Evolutionary conservation across 2,329 filamentous ascomycete genomes (phyloP).

Genomic region (Paradendryphiella salina): DNA sequence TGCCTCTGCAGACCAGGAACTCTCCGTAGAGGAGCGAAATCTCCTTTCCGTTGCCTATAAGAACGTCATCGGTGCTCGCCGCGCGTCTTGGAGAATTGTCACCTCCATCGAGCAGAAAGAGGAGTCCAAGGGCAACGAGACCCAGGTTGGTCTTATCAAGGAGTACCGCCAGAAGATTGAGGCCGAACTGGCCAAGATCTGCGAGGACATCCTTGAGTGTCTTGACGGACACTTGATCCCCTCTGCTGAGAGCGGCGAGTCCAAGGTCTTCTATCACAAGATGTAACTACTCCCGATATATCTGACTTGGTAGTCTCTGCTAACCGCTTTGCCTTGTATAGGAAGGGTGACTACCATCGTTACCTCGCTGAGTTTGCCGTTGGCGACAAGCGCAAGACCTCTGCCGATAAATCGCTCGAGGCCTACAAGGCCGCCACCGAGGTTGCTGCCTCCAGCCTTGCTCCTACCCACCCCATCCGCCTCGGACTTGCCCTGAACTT

Average conservation of each 20-base stretch:
- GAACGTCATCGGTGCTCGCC: slow-evolving; percentile 96
- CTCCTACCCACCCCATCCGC: slow-evolving; percentile 90
- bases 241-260: slow-evolving; percentile 92
- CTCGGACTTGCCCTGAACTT: slow-evolving; percentile 92
- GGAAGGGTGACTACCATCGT: slow-evolving; percentile 99
- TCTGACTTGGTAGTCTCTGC: background rate
- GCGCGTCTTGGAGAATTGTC: slow-evolving; percentile 97
- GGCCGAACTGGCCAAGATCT: slow-evolving; percentile 94
- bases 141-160: slow-evolving; percentile 89
- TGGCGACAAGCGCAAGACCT: slow-evolving; percentile 92
- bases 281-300: slow-evolving; percentile 64
- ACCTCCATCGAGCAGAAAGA: slow-evolving; percentile 99
- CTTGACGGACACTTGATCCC: slow-evolving; percentile 93
- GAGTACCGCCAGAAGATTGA: slow-evolving; percentile 99
- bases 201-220: slow-evolving; percentile 94
- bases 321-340: slow-evolving; percentile 50
- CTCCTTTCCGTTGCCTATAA: slow-evolving; percentile 98
- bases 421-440: slow-evolving; percentile 95
- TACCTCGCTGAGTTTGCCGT: slow-evolving; percentile 97
- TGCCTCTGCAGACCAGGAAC: slow-evolving; percentile 72
- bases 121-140: slow-evolving; percentile 96
- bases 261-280: slow-evolving; percentile 99
- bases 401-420: slow-evolving; percentile 91
- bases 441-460: slow-evolving; percentile 84
- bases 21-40: slow-evolving; percentile 90